Percentiles rank a stretch among this genome's conserved stretches.
Conservation (phyloP, 768 basidiomycete genomes). For the Agrocybe praecox region DNA sequence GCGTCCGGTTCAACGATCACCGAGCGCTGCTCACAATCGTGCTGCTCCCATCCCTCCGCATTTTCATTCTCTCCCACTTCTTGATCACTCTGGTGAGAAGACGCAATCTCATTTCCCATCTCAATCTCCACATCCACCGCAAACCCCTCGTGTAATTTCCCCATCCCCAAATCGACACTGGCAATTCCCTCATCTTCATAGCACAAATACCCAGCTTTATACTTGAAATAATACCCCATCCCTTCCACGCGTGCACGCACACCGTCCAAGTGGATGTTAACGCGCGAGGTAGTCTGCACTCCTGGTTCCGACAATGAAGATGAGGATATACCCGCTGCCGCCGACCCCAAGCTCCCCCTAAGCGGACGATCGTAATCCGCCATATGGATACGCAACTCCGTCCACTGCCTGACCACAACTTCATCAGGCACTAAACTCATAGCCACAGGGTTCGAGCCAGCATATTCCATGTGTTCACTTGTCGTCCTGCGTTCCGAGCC, state of each 20-base stretch:
- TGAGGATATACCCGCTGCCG: not conserved
- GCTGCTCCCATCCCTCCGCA: not conserved
- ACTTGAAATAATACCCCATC: slow-evolving; percentile 40
- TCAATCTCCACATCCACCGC: slow-evolving; percentile 33
- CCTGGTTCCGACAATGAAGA: slow-evolving; percentile 2
- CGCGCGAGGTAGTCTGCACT: slow-evolving; percentile 23
- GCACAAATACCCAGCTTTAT: slow-evolving; percentile 24
- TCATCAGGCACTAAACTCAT: slow-evolving; percentile 35
- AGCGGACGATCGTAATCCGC: slow-evolving; percentile 7
- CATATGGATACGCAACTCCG: slow-evolving; percentile 37
- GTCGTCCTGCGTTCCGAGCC: not conserved
- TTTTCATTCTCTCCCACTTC: not conserved
- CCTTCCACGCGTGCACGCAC: slow-evolving; percentile 32
- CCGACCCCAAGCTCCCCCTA: not conserved
- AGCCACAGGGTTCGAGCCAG: slow-evolving; percentile 17
- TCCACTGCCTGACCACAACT: slow-evolving; percentile 34
- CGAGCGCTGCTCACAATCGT: too few species aligned
- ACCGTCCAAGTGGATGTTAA: slow-evolving; percentile 35
- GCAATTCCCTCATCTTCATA: slow-evolving; percentile 42
- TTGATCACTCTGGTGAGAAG: not conserved
- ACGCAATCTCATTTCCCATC: slow-evolving; percentile 18
- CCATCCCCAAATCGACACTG: slow-evolving; percentile 34
- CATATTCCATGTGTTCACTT: not conserved
- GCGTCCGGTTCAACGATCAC: not conserved
- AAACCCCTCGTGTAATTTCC: slow-evolving; percentile 23